These are phyloP conservation scores for Syzygium aqueum DNA, from an alignment of 345 rosid genomes.

Conservation along the genomic window DNA sequence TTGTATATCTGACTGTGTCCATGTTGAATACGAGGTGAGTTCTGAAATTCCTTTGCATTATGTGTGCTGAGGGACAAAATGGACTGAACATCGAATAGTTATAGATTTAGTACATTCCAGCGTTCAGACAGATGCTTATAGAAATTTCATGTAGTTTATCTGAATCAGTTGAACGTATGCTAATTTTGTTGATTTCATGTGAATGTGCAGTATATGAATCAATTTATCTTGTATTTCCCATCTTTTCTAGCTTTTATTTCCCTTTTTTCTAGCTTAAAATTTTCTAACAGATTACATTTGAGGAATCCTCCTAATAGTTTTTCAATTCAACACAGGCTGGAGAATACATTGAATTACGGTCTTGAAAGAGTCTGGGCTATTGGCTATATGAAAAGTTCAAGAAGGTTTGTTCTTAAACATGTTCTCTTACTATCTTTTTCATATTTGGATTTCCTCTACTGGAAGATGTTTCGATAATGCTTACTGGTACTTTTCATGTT, in stretches of 20 bases:
- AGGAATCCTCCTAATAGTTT: not conserved
- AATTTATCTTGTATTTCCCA: not conserved
- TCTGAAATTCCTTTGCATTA: not conserved
- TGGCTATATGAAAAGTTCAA: constrained; percentile 81
- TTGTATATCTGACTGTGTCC: not conserved
- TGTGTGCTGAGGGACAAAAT: not conserved
- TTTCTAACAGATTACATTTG: not conserved
- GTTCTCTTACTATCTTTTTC: not conserved
- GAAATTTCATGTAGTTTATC: not conserved
- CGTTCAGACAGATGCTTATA: not conserved
- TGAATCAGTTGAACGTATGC: not conserved
- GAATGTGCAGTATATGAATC: not conserved
- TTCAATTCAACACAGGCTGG: constrained; percentile 47
- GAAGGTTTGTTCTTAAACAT: constrained; percentile 38
- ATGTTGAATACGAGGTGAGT: not conserved
- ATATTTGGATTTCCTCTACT: not conserved
- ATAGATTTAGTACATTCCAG: not conserved
- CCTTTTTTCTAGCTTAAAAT: not conserved
- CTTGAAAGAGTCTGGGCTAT: constrained; percentile 99
- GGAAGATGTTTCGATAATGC: not conserved
- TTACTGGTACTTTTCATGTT: not conserved
- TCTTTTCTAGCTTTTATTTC: not conserved
- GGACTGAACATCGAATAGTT: not conserved
- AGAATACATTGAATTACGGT: constrained; percentile 82
- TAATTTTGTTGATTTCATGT: not conserved